Conservation (phyloP, 768 basidiomycete genomes). For the Naganishia antarctica region DNA sequence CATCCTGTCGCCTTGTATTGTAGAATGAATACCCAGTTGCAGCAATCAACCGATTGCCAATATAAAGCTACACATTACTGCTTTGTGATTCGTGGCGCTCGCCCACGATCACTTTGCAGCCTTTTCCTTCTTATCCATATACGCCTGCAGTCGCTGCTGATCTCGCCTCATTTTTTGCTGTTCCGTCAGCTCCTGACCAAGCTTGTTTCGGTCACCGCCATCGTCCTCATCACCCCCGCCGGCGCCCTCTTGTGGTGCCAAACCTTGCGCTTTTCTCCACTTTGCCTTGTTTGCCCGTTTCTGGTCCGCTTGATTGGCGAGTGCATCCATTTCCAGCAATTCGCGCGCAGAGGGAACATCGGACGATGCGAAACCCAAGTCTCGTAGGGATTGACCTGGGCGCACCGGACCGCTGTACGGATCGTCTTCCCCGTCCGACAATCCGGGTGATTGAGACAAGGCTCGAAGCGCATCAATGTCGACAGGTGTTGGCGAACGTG, state of each 20-base stretch:
- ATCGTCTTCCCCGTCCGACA: constrained; percentile 26
- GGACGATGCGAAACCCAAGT: constrained; percentile 54
- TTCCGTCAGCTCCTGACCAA: constrained; percentile 10
- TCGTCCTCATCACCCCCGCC: constrained; percentile 30
- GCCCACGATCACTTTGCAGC: not conserved
- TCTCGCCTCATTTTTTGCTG: constrained; percentile 8
- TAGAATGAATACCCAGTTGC: not conserved
- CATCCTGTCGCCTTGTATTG: not conserved
- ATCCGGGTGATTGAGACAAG: constrained; percentile 20
- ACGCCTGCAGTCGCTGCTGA: constrained; percentile 9
- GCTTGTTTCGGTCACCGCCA: not conserved
- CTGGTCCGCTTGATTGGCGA: constrained; percentile 62
- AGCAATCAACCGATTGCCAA: too few species aligned
- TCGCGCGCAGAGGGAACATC: constrained; percentile 76
- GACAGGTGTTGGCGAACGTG: constrained; percentile 31
- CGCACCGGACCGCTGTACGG: constrained; percentile 17
- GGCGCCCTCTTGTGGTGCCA: constrained; percentile 39
- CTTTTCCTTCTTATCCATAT: constrained; percentile 14
- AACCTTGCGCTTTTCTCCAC: constrained; percentile 47
- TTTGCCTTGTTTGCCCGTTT: constrained; percentile 66
- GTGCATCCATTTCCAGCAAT: constrained; percentile 71
- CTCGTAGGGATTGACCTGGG: constrained; percentile 63
- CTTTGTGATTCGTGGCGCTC: not conserved
- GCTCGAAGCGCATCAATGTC: constrained; percentile 30
- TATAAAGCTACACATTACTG: not conserved